Conservation (phyloP, 306 rosid species). For the Cyamopsis tetragonoloba region DNA sequence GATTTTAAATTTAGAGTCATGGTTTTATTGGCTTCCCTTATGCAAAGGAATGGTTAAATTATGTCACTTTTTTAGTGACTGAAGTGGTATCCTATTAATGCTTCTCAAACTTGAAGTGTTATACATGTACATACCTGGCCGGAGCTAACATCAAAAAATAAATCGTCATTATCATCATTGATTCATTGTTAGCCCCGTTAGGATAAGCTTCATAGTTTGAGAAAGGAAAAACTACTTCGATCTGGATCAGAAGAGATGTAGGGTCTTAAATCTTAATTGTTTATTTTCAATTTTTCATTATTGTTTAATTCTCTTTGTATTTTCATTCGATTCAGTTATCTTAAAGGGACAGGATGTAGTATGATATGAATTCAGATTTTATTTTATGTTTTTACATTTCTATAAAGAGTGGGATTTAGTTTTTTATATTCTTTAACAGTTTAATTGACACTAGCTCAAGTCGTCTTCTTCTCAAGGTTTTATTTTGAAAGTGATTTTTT, state of each 20-base stretch:
- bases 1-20: neutral
- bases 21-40: neutral
- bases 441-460: too few relatives aligned
- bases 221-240: neutral
- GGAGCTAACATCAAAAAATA: neutral
- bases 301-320: neutral
- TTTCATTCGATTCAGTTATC: neutral
- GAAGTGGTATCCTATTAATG: neutral
- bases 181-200: neutral
- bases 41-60: neutral
- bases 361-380: too few relatives aligned
- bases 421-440: too few relatives aligned
- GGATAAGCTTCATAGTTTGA: neutral
- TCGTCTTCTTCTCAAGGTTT: too few relatives aligned
- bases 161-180: neutral
- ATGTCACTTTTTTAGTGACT: constrained; percentile 4
- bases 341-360: neutral
- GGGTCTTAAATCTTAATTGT: neutral
- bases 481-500: too few relatives aligned
- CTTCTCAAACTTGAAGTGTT: neutral
- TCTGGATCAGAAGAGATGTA: neutral
- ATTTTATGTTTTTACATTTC: too few relatives aligned
- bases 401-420: too few relatives aligned
- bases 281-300: neutral
- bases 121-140: neutral